phyloP scores from a whole-genome alignment of 2,329 filamentous ascomycete species.

The Diaporthe sp. region DNA sequence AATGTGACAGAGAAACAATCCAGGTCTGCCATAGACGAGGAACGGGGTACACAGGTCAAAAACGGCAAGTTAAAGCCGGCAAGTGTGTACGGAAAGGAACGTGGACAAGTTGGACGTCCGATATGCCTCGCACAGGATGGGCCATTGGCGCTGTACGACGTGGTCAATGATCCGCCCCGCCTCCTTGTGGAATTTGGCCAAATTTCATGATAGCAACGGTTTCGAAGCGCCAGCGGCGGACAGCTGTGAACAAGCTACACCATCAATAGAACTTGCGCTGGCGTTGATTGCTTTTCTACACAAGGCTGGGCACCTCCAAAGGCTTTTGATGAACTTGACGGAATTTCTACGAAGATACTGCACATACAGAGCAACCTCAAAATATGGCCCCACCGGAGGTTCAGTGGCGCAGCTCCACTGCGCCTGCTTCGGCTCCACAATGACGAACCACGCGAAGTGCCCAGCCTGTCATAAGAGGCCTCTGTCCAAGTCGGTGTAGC shows the following conservation, averaged over 20 bases:
- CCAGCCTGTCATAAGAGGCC: slow-evolving; percentile 3
- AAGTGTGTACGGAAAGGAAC: neutral
- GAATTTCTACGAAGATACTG: neutral
- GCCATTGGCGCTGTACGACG: neutral
- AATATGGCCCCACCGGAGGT: neutral
- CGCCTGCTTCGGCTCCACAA: slow-evolving; percentile 2
- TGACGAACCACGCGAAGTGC: slow-evolving; percentile 13
- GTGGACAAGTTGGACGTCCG: neutral
- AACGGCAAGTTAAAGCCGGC: neutral
- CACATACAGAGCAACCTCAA: neutral
- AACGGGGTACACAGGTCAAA: neutral
- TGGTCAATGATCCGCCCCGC: neutral
- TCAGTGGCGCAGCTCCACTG: neutral
- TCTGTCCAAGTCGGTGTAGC: neutral
- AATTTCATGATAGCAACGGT: slow-evolving; percentile 7
- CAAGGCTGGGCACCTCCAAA: too few relatives aligned
- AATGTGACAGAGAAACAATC: too few relatives aligned
- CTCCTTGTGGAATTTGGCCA: neutral
- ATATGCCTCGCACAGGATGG: neutral
- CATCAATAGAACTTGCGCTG: neutral
- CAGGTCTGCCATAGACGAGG: neutral
- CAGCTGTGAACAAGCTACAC: neutral
- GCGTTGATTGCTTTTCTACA: neutral
- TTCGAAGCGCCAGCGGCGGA: neutral
- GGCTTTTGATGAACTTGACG: neutral